phyloP scores from a whole-genome alignment of 768 basidiomycete genomes.

The Russula lepida region DNA sequence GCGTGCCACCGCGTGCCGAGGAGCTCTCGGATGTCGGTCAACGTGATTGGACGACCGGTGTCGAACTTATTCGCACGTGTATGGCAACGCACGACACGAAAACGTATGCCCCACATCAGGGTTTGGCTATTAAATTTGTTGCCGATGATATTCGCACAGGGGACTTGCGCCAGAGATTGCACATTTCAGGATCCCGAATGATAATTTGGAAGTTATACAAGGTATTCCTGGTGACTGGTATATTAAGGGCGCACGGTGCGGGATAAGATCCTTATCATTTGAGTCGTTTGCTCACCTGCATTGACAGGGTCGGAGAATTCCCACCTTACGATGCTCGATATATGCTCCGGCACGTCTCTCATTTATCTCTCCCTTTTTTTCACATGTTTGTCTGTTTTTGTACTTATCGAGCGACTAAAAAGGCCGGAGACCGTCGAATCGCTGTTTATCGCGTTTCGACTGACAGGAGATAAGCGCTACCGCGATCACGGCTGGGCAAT shows the following conservation, averaged over 20 bases:
- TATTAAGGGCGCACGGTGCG: constrained; percentile 72
- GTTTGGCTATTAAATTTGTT: neutral
- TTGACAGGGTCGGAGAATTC: constrained; percentile 22
- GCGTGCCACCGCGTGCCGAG: constrained; percentile 55
- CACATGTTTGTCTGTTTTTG: neutral
- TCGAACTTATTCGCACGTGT: constrained; percentile 79
- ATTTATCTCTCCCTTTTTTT: too few species aligned
- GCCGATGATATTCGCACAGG: constrained; percentile 30
- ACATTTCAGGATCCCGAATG: constrained; percentile 64
- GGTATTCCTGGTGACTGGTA: constrained; percentile 71
- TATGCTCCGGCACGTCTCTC: constrained; percentile 65
- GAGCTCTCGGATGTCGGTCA: constrained; percentile 53
- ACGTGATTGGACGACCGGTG: constrained; percentile 78
- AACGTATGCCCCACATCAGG: constrained; percentile 45
- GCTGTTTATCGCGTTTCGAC: constrained; percentile 83
- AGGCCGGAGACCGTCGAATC: constrained; percentile 94
- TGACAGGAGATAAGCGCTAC: constrained; percentile 77
- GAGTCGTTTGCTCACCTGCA: neutral
- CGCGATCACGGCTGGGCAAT: constrained; percentile 82
- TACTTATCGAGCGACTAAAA: neutral
- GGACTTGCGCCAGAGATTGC: constrained; percentile 87
- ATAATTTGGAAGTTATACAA: constrained; percentile 39
- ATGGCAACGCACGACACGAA: constrained; percentile 77
- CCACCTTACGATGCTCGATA: constrained; percentile 78
- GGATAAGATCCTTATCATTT: neutral